A percentile compares a stretch with the other conserved stretches of the same genome.
Evolutionary conservation across 2,329 filamentous ascomycete genomes (phyloP).

Genomic region (Xylariaceae sp.): DNA sequence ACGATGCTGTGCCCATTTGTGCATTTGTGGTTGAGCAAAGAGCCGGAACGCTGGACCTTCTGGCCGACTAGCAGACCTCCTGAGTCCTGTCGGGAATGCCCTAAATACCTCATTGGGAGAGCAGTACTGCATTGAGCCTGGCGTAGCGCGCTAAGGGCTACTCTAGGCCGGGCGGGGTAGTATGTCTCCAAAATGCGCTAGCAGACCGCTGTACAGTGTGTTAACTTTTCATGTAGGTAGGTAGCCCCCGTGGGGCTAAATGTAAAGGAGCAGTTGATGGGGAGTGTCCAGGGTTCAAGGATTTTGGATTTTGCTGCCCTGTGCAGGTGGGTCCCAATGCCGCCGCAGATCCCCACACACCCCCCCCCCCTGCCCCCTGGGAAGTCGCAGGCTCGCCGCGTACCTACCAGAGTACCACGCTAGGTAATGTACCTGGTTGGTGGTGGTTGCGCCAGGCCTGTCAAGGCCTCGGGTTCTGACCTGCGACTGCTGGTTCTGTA

Average conservation of each 20-base stretch:
- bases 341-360: slow-evolving; percentile 22
- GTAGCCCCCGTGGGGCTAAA: slow-evolving; percentile 10
- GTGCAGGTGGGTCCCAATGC: slow-evolving; percentile 22
- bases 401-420: neutral
- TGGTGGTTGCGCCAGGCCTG: slow-evolving; percentile 2
- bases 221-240: neutral
- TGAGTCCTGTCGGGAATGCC: slow-evolving; percentile 9
- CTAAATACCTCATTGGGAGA: slow-evolving; percentile 29
- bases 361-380: slow-evolving; percentile 1
- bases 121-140: slow-evolving; percentile 22
- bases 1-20: no score
- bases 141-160: slow-evolving; percentile 10
- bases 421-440: neutral
- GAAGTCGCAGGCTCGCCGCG: neutral
- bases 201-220: slow-evolving; percentile 20
- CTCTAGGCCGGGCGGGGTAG: slow-evolving; percentile 19
- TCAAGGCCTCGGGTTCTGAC: slow-evolving; percentile 11
- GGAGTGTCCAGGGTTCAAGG: slow-evolving; percentile 21
- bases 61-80: slow-evolving; percentile 25
- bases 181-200: slow-evolving; percentile 14
- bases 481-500: no score
- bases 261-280: slow-evolving; percentile 8
- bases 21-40: slow-evolving; percentile 1
- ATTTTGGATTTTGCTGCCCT: slow-evolving; percentile 25
- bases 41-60: slow-evolving; percentile 26